Evolutionary conservation across 129 eudicot genomes (phyloP).

Genomic region (Apium graveolens): DNA sequence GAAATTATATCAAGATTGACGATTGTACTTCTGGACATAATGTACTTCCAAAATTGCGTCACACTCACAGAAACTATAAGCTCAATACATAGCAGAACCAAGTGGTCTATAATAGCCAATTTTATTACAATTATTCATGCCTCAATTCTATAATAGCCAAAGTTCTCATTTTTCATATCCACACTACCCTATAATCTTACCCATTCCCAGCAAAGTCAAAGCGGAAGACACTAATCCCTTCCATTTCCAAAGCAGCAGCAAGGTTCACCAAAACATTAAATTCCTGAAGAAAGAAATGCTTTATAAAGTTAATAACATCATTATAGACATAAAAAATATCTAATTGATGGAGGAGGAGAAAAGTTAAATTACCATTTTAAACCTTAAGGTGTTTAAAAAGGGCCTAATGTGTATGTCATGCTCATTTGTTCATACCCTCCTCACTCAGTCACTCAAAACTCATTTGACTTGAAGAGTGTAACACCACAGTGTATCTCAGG

Average conservation of each 20-base stretch:
- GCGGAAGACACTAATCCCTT: conserved; percentile 69
- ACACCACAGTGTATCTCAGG: not conserved
- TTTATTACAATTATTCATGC: too few species aligned
- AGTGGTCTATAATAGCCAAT: too few species aligned
- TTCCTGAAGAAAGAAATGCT: not conserved
- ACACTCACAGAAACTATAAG: too few species aligned
- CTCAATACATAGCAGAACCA: too few species aligned
- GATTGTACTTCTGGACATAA: too few species aligned
- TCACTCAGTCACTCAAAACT: not conserved
- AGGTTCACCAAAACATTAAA: conserved; percentile 42
- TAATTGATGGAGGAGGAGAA: not conserved
- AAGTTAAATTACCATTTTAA: not conserved
- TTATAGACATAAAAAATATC: not conserved
- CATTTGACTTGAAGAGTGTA: not conserved
- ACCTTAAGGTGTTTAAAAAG: not conserved
- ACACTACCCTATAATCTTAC: conserved; percentile 24
- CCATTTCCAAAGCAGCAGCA: conserved; percentile 54
- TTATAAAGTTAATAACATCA: not conserved
- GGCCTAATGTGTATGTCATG: not conserved
- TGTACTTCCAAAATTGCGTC: too few species aligned
- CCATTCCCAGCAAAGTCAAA: conserved; percentile 91
- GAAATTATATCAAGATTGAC: too few species aligned
- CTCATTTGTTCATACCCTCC: not conserved
- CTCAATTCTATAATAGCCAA: too few species aligned
- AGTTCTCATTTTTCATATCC: not conserved